These are phyloP conservation scores for Curvularia sp. DNA, from an alignment of 2,329 filamentous ascomycete species.

Conservation along the genomic window DNA sequence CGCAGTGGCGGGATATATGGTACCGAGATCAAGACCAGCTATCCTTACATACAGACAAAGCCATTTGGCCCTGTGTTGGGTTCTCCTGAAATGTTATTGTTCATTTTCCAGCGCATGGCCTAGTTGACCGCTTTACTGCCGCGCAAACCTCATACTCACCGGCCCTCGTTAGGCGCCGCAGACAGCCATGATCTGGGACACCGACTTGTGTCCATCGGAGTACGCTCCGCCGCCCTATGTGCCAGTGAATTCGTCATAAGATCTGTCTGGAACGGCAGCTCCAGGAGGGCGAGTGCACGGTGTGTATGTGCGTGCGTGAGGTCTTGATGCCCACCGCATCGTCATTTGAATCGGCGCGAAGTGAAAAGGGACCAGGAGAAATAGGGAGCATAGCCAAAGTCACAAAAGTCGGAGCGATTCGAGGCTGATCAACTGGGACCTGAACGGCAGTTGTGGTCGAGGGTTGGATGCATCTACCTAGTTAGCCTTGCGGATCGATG, in stretches of 20 bases:
- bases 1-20: not conserved
- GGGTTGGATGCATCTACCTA: conserved; percentile 1
- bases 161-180: not conserved
- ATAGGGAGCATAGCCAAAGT: not conserved
- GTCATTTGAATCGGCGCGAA: conserved; percentile 4
- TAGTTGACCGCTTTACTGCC: not conserved
- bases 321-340: conserved; percentile 3
- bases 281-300: not conserved
- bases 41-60: not conserved
- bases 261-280: not conserved
- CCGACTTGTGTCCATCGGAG: not conserved
- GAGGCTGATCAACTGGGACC: not conserved
- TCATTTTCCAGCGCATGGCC: not conserved
- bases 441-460: not conserved
- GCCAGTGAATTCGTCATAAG: not conserved
- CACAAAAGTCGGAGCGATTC: conserved; percentile 2
- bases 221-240: not conserved
- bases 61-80: not conserved
- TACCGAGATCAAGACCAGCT: not conserved
- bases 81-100: not conserved
- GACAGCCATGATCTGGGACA: not conserved
- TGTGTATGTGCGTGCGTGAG: not conserved
- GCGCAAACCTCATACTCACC: not conserved
- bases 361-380: not conserved
- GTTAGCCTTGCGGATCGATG: conserved; percentile 2